Base-by-base conservation (phyloP, 768 basidiomycete genomes). In the Boletus barrowsii region DNA sequence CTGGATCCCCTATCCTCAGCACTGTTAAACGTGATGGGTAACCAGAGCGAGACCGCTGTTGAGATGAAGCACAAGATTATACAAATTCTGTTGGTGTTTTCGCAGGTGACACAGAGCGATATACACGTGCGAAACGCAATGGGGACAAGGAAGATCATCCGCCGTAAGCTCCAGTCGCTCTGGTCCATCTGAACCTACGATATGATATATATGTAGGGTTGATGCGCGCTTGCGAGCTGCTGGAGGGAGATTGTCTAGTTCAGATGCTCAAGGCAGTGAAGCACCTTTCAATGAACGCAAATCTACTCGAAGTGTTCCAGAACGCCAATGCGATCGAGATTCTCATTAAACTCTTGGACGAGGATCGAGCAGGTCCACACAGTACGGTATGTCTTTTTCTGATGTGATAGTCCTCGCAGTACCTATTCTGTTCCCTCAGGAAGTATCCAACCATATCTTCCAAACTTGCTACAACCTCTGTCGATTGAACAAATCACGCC, bases 391-490 rank as follows among this genome's bases (percentile, higher is more conserved):
- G 86, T 75, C 29, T 15, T 10, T 17, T 29, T 35, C 24, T 39
- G 52, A 51, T 20, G 13, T 17, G 36, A 42, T 9, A 35, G 11
- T 18, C 14, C 13, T 14, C 33, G 33, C 8, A 29, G 8, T 51
- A 22, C 30, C 47, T n/a, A 48, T 48, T 43, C 47, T 43, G 4
- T 20, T 40, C 47, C 36, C 33, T 22, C 65, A 98, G 93, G 96
- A 99, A 82, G 90, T 98, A 72, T 88, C 92, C 47, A 98, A 98
- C 59, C 93, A 98, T 63, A 85, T 97, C 55, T 94, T 98, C 80
- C 95, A 97, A 72, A 93, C 94, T 3, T 93, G 95, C 64, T 98
- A 92, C 76, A 96, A 96, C 61, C 86, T 99, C 17, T 98, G 95
- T 68, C 84, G 95, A 7, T 75, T 99, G 55, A 95, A 95, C 73